phyloP scores from a whole-genome alignment of 1,284 basidiomycete genomes.

The Amylostereum areolatum region DNA sequence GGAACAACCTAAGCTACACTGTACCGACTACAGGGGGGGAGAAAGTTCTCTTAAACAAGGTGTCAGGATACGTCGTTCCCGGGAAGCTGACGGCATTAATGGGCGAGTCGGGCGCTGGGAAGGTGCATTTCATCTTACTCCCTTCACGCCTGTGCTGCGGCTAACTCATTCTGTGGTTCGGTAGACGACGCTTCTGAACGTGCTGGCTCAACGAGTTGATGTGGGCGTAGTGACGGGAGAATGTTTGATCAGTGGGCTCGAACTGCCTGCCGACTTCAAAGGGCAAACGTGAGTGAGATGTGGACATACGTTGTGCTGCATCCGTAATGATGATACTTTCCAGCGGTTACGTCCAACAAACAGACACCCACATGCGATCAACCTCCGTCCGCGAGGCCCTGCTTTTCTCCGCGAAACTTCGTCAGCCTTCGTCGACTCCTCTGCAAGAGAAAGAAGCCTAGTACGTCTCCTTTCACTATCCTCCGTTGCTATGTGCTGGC shows the following conservation, averaged over 20 bases:
- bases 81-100: conserved; percentile 73
- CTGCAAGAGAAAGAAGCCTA: conserved; percentile 41
- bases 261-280: conserved; percentile 18
- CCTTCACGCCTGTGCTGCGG: too few species aligned
- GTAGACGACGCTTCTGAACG: conserved; percentile 75
- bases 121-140: conserved; percentile 17
- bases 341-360: conserved; percentile 84
- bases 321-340: conserved; percentile 61
- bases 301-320: too few species aligned
- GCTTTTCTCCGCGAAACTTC: conserved; percentile 81
- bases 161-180: too few species aligned
- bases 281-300: too few species aligned
- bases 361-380: conserved; percentile 83
- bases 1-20: conserved; percentile 34
- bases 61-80: conserved; percentile 82
- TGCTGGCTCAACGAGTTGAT: conserved; percentile 82
- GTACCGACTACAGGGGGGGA: conserved; percentile 51
- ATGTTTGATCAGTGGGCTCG: conserved; percentile 72
- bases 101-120: conserved; percentile 76
- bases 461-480: too few species aligned
- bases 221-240: conserved; percentile 82
- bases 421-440: conserved; percentile 72
- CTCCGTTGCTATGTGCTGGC: too few species aligned
- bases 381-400: conserved; percentile 87
- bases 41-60: conserved; percentile 60